A percentile compares a stretch with the other conserved stretches of the same genome.
These are phyloP conservation scores for Penicillium mononematosum DNA, from an alignment of 495 filamentous ascomycete genomes.

Conservation along the genomic window DNA sequence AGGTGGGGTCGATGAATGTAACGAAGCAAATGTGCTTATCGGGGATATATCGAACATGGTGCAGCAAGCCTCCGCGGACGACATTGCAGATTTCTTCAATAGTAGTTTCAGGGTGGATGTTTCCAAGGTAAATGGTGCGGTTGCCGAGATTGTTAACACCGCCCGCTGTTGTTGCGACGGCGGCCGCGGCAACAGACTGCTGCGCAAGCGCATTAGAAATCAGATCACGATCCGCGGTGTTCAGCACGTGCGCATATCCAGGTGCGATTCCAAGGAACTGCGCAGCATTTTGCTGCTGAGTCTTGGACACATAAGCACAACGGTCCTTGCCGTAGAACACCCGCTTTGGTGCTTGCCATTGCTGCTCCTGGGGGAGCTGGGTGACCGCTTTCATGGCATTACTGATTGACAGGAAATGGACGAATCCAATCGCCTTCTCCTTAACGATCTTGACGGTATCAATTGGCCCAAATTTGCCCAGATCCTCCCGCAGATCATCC, in stretches of 20 bases:
- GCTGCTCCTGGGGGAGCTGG: constrained; percentile 91
- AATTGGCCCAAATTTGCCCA: constrained; percentile 94
- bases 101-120: constrained; percentile 98
- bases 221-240: constrained; percentile 89
- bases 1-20: constrained; percentile 98
- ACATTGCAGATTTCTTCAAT: constrained; percentile 99
- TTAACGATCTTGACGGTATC: constrained; percentile 97
- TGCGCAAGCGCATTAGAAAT: constrained; percentile 95
- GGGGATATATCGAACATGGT: constrained; percentile 98
- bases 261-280: constrained; percentile 97
- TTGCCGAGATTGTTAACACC: constrained; percentile 97
- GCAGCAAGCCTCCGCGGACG: constrained; percentile 85
- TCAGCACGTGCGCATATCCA: constrained; percentile 95
- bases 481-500: constrained; percentile 89
- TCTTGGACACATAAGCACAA: constrained; percentile 98
- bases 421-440: constrained; percentile 97
- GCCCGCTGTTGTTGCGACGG: constrained; percentile 92
- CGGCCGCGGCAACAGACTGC: constrained; percentile 94
- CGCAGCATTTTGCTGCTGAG: constrained; percentile 97
- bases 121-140: constrained; percentile 95
- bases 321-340: constrained; percentile 99
- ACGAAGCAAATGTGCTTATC: constrained; percentile 99
- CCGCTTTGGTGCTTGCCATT: constrained; percentile 92
- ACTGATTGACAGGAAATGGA: constrained; percentile 95
- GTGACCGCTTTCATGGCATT: constrained; percentile 99